Conservation (phyloP, 345 rosid genomes). For the Nephelium lappaceum region DNA sequence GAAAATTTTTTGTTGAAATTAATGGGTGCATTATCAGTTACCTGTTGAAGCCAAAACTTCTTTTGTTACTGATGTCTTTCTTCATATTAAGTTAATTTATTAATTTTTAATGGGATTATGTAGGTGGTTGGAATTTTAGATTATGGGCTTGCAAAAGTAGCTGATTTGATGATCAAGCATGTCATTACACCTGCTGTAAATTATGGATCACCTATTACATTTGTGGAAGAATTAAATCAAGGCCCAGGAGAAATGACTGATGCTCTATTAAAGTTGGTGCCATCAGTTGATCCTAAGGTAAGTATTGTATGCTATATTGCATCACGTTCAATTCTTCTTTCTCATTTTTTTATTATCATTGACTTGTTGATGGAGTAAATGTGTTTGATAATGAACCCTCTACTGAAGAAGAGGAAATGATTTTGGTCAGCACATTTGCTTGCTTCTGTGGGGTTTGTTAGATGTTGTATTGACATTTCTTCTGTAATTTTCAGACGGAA, state of each 20-base stretch:
- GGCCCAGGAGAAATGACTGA: slow-evolving; percentile 49
- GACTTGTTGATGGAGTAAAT: neutral
- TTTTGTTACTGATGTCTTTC: neutral
- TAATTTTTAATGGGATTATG: slow-evolving; percentile 20
- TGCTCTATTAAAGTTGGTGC: slow-evolving; percentile 54
- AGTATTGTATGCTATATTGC: neutral
- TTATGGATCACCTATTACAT: slow-evolving; percentile 48
- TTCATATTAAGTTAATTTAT: slow-evolving; percentile 14
- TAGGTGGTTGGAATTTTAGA: slow-evolving; percentile 86
- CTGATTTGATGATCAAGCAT: slow-evolving; percentile 85
- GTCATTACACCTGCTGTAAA: slow-evolving; percentile 73
- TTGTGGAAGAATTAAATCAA: slow-evolving; percentile 55
- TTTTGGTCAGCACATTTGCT: neutral
- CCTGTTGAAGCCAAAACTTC: neutral
- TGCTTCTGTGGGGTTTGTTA: slow-evolving; percentile 14
- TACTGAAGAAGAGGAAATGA: neutral
- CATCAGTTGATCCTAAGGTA: slow-evolving; percentile 58
- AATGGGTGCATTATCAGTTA: neutral
- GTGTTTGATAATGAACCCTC: neutral
- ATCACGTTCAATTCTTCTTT: neutral
- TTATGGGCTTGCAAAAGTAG: slow-evolving; percentile 89
- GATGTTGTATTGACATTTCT: slow-evolving; percentile 10
- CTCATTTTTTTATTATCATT: neutral
- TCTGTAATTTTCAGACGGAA: slow-evolving; percentile 45
- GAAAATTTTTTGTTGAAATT: neutral